Conservation (phyloP, 148 eudicot species). For the Oxyria digyna region DNA sequence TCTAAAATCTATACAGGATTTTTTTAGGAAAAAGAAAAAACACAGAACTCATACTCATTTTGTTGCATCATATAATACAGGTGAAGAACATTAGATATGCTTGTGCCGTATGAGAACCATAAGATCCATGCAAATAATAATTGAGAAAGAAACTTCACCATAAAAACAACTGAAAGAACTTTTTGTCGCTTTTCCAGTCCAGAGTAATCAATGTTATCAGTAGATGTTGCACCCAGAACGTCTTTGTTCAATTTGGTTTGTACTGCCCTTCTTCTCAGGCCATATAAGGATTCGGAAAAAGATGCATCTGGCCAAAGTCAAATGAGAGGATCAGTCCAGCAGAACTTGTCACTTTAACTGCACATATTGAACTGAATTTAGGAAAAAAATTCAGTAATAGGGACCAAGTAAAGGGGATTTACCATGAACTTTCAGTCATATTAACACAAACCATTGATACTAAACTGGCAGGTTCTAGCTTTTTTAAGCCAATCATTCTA, state of each 20-base stretch:
- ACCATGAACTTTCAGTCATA: not conserved
- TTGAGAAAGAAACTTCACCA: constrained; percentile 35
- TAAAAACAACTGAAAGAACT: constrained; percentile 83
- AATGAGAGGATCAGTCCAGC: constrained; percentile 4
- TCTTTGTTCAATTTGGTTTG: constrained; percentile 40
- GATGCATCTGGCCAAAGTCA: constrained; percentile 65
- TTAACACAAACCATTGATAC: not conserved
- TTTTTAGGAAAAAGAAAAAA: not conserved
- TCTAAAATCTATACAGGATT: not conserved
- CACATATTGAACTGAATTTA: not conserved
- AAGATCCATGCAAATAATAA: not conserved
- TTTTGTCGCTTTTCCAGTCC: constrained; percentile 66
- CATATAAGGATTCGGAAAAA: constrained; percentile 87
- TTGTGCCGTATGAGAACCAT: not conserved
- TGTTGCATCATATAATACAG: not conserved
- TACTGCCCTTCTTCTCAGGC: constrained; percentile 79
- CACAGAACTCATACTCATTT: not conserved
- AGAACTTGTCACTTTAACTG: not conserved
- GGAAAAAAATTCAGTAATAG: not conserved
- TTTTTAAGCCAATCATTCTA: not conserved
- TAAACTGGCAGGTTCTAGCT: not conserved
- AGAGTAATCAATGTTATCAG: constrained; percentile 43
- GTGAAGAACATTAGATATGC: not conserved
- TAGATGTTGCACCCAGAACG: constrained; percentile 21
- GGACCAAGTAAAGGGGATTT: not conserved